phyloP scores from a whole-genome alignment of 2,329 filamentous ascomycete species.

The Monosporascus sp. region DNA sequence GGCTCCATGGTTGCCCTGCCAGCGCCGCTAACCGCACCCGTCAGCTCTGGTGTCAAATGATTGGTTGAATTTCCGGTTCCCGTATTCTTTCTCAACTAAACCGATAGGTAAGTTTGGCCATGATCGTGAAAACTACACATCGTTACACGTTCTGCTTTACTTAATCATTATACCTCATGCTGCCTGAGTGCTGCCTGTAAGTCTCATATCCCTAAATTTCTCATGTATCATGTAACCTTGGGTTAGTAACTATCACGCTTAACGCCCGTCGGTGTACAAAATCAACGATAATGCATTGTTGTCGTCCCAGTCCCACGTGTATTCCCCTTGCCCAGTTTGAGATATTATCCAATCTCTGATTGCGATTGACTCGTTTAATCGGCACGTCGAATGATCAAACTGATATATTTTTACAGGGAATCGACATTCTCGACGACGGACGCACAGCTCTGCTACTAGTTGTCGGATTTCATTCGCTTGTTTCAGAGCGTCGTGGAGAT shows the following conservation, averaged over 20 bases:
- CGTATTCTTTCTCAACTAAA: background rate
- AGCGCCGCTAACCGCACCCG: background rate
- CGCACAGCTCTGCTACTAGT: constrained; percentile 5
- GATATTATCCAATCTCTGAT: background rate
- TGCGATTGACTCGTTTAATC: background rate
- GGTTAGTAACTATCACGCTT: no score
- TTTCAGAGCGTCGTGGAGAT: constrained; percentile 2
- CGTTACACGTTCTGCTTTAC: background rate
- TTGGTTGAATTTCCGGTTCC: background rate
- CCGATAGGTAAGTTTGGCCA: background rate
- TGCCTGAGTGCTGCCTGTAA: background rate
- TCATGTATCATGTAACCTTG: no score
- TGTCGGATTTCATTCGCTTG: constrained; percentile 6
- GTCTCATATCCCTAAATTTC: background rate
- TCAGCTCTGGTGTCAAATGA: background rate
- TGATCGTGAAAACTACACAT: no score
- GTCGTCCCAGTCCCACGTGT: background rate
- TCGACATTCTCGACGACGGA: background rate
- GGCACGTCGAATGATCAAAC: background rate
- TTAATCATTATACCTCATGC: background rate
- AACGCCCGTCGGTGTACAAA: background rate
- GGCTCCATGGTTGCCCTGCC: background rate
- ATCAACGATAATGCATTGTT: background rate
- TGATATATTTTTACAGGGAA: background rate
- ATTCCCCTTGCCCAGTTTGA: background rate